Conservation (phyloP, 805 yeast species). For the Pichia paraexigua region DNA sequence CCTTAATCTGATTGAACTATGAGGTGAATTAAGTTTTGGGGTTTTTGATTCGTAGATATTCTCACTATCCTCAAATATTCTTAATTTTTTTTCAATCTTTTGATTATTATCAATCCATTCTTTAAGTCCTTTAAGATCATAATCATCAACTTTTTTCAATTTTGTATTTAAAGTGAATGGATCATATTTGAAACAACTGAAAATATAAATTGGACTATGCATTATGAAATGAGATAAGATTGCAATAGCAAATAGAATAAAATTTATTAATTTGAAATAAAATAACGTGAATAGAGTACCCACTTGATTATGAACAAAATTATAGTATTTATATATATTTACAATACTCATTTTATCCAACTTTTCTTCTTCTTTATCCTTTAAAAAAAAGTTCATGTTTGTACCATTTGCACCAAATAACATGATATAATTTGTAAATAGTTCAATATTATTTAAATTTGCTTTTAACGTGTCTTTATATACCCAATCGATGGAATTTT, state of each 20-base stretch:
- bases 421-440: conserved; percentile 11
- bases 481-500: neutral
- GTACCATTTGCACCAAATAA: conserved; percentile 13
- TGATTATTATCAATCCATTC: neutral
- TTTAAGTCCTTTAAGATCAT: neutral
- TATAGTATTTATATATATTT: conserved; percentile 9
- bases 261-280: conserved; percentile 19
- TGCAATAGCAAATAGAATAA: conserved; percentile 12
- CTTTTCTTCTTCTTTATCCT: no score
- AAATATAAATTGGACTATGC: conserved; percentile 16
- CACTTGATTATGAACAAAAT: conserved; percentile 13
- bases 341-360: neutral
- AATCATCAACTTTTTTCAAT: neutral
- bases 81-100: neutral
- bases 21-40: neutral
- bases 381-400: neutral
- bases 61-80: neutral
- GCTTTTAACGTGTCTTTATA: neutral
- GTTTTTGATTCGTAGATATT: neutral
- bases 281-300: conserved; percentile 13
- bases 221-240: conserved; percentile 14
- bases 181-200: conserved; percentile 7
- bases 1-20: neutral
- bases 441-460: conserved; percentile 4
- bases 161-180: neutral